phyloP scores from a whole-genome alignment of 1,284 basidiomycete species.

The Malassezia vespertilionis region DNA sequence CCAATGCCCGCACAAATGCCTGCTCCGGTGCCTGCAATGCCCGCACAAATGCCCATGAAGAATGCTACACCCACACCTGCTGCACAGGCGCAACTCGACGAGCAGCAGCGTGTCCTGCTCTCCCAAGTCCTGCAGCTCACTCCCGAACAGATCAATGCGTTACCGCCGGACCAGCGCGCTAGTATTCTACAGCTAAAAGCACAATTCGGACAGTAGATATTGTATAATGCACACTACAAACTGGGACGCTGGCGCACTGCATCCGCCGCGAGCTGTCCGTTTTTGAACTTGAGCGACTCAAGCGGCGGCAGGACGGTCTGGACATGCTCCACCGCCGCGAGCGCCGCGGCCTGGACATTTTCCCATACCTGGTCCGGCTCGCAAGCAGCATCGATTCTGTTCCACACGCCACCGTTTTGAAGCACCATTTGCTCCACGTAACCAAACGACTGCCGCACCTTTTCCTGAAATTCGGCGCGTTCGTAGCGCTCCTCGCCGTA shows the following conservation, averaged over 20 bases:
- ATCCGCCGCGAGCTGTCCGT: conserved; percentile 8
- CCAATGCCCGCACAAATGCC: conserved; percentile 9
- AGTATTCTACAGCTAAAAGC: conserved; percentile 61
- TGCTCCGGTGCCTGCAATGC: conserved; percentile 1
- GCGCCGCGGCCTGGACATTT: conserved; percentile 24
- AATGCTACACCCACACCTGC: conserved; percentile 5
- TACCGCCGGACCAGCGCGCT: conserved; percentile 69
- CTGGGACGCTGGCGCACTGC: conserved; percentile 1
- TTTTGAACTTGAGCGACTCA: conserved; percentile 18
- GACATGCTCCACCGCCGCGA: conserved; percentile 19
- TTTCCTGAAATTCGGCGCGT: conserved; percentile 43
- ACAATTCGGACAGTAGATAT: conserved; percentile 32
- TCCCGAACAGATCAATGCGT: conserved; percentile 70
- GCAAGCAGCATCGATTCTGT: conserved; percentile 31
- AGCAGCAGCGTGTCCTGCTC: conserved; percentile 34
- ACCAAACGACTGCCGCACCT: conserved; percentile 39
- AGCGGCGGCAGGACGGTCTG: conserved; percentile 15
- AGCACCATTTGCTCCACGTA: conserved; percentile 25
- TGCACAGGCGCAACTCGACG: conserved; percentile 26
- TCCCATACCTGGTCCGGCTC: conserved; percentile 34
- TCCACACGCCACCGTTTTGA: conserved; percentile 25
- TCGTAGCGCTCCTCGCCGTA: conserved; percentile 72
- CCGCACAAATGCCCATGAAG: background rate
- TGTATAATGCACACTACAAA: conserved; percentile 3
- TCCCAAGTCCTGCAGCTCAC: conserved; percentile 71